These are phyloP conservation scores for Suhomyces coccinellae DNA, from an alignment of 1,139 yeast genomes.

Conservation along the genomic window DNA sequence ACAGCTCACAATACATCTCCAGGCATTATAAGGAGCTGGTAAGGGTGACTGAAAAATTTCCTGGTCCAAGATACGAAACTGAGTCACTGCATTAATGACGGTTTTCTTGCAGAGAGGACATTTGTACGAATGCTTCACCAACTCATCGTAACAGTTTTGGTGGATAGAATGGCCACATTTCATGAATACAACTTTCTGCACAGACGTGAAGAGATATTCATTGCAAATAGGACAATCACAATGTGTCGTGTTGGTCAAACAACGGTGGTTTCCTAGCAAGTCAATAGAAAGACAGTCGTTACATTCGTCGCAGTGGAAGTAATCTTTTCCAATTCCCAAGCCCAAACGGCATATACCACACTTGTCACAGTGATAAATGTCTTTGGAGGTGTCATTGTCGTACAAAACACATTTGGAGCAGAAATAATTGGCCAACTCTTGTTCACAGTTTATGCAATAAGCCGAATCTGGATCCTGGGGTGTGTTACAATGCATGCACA, in stretches of 20 bases:
- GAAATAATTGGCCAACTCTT: conserved; percentile 70
- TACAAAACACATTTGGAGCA: conserved; percentile 78
- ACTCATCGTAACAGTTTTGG: conserved; percentile 77
- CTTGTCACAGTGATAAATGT: conserved; percentile 86
- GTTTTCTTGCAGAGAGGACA: conserved; percentile 91
- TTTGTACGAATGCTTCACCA: conserved; percentile 76
- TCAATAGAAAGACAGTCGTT: conserved; percentile 86
- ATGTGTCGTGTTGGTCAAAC: conserved; percentile 84
- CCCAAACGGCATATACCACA: conserved; percentile 95
- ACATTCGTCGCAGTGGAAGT: conserved; percentile 88
- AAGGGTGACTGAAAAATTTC: conserved; percentile 76
- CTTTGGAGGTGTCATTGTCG: conserved; percentile 78
- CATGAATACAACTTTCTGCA: conserved; percentile 86
- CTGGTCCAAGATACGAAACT: conserved; percentile 79
- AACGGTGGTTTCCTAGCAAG: conserved; percentile 72
- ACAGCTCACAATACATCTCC: conserved; percentile 80
- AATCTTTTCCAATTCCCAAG: conserved; percentile 81
- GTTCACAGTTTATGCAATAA: conserved; percentile 66
- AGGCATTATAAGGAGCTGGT: conserved; percentile 74
- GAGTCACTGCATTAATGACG: conserved; percentile 82
- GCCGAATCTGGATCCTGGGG: conserved; percentile 71
- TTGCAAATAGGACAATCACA: conserved; percentile 93
- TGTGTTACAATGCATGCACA: conserved; percentile 78
- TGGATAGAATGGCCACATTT: conserved; percentile 94
- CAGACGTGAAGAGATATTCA: conserved; percentile 87